These are phyloP conservation scores for Notholithocarpus densiflorus DNA, from an alignment of 306 rosid genomes.

Conservation along the genomic window DNA sequence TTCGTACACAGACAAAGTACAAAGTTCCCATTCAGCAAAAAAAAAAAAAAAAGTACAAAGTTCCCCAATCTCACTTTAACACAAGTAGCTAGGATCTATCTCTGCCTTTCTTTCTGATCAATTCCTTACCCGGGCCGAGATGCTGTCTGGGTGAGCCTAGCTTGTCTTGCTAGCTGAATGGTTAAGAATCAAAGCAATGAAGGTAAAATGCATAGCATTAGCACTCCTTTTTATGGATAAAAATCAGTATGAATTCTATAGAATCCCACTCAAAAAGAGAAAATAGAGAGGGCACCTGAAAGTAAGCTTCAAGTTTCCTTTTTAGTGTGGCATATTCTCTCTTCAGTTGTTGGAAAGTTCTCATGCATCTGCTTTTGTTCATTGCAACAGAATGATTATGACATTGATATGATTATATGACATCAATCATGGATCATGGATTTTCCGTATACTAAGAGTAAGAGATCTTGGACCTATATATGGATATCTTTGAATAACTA, in stretches of 20 bases:
- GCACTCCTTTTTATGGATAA: background rate
- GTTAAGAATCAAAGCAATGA: background rate
- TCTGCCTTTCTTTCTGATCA: conserved; percentile 1
- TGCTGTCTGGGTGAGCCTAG: conserved; percentile 46
- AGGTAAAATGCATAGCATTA: background rate
- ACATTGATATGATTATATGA: background rate
- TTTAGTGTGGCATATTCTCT: conserved; percentile 69
- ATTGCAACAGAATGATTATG: conserved; percentile 6
- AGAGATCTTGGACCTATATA: background rate
- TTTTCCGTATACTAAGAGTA: background rate
- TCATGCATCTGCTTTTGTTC: conserved; percentile 62
- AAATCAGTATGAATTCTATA: background rate
- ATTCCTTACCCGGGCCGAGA: conserved; percentile 48
- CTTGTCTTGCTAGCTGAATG: conserved; percentile 63
- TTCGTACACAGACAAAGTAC: conserved; percentile 8
- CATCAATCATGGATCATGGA: no score
- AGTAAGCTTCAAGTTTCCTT: conserved; percentile 89
- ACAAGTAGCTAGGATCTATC: background rate
- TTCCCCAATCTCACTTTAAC: conserved; percentile 21
- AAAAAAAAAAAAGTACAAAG: conserved; percentile 27
- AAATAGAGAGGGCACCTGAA: conserved; percentile 49
- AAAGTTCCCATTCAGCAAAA: no score
- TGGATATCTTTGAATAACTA: background rate
- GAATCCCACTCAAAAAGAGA: background rate
- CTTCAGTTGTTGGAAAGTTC: conserved; percentile 76